Evolutionary conservation across 2,329 filamentous ascomycete genomes (phyloP), one percentile per base, ranked within the genome.

Genomic region (Eutypa lata): DNA sequence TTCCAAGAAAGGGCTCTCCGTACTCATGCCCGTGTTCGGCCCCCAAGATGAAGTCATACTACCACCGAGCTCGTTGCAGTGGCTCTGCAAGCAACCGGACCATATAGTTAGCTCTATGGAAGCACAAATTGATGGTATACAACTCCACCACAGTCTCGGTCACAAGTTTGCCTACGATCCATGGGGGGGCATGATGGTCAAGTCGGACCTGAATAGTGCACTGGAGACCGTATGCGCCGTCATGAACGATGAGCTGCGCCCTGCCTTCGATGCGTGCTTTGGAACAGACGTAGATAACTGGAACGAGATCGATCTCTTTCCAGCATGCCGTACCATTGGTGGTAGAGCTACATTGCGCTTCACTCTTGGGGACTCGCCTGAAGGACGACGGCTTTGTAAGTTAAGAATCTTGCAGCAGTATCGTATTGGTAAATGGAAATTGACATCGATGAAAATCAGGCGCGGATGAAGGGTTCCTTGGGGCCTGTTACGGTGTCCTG

Each of bases 31-130:
- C 0, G 71, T 71, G 5, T 61, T 75, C 7, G 71, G 69, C 2
- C 64, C 71, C 28, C 68, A 70, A 21, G 66, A 68, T 40, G 73
- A 76, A 53, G 58, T 76, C n/a, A 66, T 76, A 43, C 57, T 78
- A n/a, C 75, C 76, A 0, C 61, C 64, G 6, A 69, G 57, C 38
- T 63, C 68, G 1, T 62, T 77, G 64, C 64, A 68, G 33, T 77
- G 74, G 74, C 57, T 71, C 2, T 54, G 70, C 7, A 57, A 63
- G 2, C 75, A 76, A 48, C 73, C 72, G 1, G 74, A 77, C 1
- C 57, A 59, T 6, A 60, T 69, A 0, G 64, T 76, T 16, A 68
- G 66, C 37, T 58, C 68, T 2, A 47, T 37, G 3, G 58, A 71
- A 10, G 72, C 74, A 1, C 71, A 75, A 44, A 63, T 64, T 2